Percentiles rank a stretch among this genome's conserved stretches.
Conservation (phyloP, 2,329 filamentous ascomycete genomes). For the Dactylellina sp. region DNA sequence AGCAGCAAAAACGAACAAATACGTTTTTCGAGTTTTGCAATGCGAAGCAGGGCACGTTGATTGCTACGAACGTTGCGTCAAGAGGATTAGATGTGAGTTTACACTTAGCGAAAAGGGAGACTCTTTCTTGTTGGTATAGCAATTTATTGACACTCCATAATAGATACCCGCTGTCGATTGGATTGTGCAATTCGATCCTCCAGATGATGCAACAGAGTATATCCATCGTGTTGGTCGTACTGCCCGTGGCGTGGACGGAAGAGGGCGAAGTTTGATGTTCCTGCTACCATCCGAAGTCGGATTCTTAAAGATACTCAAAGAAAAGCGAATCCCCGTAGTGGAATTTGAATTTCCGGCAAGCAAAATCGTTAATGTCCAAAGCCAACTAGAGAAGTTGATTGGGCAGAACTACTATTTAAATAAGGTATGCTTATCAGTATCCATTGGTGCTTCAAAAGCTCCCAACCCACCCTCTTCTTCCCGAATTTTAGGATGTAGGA, state of each 20-base stretch:
- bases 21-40: slow-evolving; percentile 98
- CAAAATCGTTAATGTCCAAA: slow-evolving; percentile 90
- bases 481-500: too few species aligned
- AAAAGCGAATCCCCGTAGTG: slow-evolving; percentile 89
- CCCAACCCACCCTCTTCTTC: too few species aligned
- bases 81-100: slow-evolving; percentile 83
- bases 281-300: slow-evolving; percentile 91
- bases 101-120: not conserved
- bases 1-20: slow-evolving; percentile 98
- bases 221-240: slow-evolving; percentile 97
- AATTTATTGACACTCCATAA: not conserved
- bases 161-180: slow-evolving; percentile 93
- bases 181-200: slow-evolving; percentile 95
- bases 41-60: slow-evolving; percentile 84
- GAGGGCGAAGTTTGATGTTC: slow-evolving; percentile 89
- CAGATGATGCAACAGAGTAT: slow-evolving; percentile 89
- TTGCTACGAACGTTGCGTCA: slow-evolving; percentile 96
- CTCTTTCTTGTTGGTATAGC: too few species aligned
- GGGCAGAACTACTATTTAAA: slow-evolving; percentile 96
- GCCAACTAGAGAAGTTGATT: slow-evolving; percentile 93
- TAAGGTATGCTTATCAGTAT: slow-evolving; percentile 67
- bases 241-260: slow-evolving; percentile 69
- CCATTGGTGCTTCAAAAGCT: too few species aligned
- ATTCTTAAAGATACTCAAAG: slow-evolving; percentile 90
- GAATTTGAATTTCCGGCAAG: slow-evolving; percentile 95